Conservation (phyloP, 331 rosid genomes). For the Quercus lobata region DNA sequence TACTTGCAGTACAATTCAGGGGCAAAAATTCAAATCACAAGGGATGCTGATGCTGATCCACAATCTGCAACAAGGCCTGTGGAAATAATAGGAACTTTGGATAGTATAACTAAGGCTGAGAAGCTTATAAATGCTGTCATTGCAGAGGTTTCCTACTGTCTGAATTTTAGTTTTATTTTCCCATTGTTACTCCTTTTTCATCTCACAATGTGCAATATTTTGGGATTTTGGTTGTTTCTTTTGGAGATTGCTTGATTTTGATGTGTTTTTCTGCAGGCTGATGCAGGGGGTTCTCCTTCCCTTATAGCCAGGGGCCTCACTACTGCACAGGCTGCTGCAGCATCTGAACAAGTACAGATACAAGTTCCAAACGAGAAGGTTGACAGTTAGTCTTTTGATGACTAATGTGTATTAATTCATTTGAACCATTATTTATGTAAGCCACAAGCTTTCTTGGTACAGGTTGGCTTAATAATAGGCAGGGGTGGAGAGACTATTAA, state of each 20-base stretch:
- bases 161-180: background rate
- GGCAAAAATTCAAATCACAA: constrained; percentile 91
- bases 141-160: constrained; percentile 60
- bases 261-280: constrained; percentile 59
- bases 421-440: background rate
- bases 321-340: constrained; percentile 60
- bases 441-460: constrained; percentile 2
- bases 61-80: constrained; percentile 65
- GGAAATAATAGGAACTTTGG: constrained; percentile 76
- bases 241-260: constrained; percentile 1
- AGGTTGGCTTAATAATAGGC: constrained; percentile 98
- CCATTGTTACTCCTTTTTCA: background rate
- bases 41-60: constrained; percentile 86
- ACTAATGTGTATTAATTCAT: background rate
- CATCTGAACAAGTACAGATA: constrained; percentile 89
- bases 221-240: background rate
- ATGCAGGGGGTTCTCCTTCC: constrained; percentile 98
- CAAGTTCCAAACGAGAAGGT: constrained; percentile 99
- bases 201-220: background rate
- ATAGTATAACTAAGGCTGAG: constrained; percentile 83
- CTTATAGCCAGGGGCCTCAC: constrained; percentile 91
- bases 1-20: constrained; percentile 90
- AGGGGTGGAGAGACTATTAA: constrained; percentile 97
- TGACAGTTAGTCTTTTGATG: constrained; percentile 10
- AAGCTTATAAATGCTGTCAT: constrained; percentile 85